A percentile compares a stretch with the other conserved stretches of the same genome.
Conservation (phyloP, 2,329 filamentous ascomycete genomes). For the Lachnellula hyalina region DNA sequence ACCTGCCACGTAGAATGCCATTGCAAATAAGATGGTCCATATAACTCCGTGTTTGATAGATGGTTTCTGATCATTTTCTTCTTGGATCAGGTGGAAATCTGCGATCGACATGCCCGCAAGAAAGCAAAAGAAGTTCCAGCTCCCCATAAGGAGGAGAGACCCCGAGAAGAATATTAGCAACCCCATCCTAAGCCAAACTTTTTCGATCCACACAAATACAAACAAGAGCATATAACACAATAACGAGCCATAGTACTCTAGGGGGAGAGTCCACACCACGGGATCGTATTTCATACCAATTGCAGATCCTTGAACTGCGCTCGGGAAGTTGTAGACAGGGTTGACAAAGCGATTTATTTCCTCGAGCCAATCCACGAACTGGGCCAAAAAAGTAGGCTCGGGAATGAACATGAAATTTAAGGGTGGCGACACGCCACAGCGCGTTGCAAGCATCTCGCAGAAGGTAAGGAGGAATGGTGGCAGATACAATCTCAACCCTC, state of each 20-base stretch:
- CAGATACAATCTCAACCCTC: conserved; percentile 40
- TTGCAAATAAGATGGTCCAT: conserved; percentile 11
- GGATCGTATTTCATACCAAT: conserved; percentile 34
- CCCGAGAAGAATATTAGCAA: conserved; percentile 12
- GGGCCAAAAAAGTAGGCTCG: conserved; percentile 11
- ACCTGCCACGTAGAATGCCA: conserved; percentile 21
- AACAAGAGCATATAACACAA: conserved; percentile 20
- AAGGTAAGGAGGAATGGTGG: conserved; percentile 40
- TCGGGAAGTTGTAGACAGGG: conserved; percentile 15
- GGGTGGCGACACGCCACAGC: conserved; percentile 21
- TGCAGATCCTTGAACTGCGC: conserved; percentile 14
- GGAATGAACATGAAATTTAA: conserved; percentile 33
- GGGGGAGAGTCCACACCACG: conserved; percentile 45
- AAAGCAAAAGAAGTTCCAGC: conserved; percentile 26
- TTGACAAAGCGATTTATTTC: conserved; percentile 21
- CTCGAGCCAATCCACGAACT: conserved; percentile 21
- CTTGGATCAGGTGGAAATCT: conserved; percentile 20
- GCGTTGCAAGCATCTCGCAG: conserved; percentile 24
- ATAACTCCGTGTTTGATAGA: background rate
- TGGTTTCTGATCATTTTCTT: conserved; percentile 3
- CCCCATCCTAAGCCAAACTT: conserved; percentile 13
- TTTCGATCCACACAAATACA: conserved; percentile 9
- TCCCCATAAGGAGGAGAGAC: conserved; percentile 13
- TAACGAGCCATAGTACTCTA: conserved; percentile 43
- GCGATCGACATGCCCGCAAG: conserved; percentile 20